Evolutionary conservation across 345 rosid species (phyloP).

Genomic region (Linum usitatissimum): DNA sequence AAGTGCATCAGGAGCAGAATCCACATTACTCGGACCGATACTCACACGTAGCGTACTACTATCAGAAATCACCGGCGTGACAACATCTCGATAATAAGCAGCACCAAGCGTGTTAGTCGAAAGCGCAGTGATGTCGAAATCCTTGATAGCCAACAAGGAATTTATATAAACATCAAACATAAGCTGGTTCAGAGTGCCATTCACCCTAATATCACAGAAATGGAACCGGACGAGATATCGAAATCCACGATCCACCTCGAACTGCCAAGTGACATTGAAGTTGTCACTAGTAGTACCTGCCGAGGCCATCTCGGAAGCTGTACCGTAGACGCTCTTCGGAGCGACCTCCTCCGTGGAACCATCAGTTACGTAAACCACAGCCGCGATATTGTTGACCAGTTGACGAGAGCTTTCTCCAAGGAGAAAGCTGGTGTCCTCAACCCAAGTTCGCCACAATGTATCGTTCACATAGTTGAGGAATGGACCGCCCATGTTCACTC

Average conservation of each 20-base stretch:
- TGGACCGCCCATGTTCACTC: slow-evolving; percentile 91
- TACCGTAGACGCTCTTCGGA: slow-evolving; percentile 64
- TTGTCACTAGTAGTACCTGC: slow-evolving; percentile 30
- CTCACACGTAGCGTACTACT: slow-evolving; percentile 42
- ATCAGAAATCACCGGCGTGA: slow-evolving; percentile 23
- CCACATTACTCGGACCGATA: slow-evolving; percentile 16
- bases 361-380: slow-evolving; percentile 41
- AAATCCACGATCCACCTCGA: slow-evolving; percentile 49
- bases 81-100: slow-evolving; percentile 43
- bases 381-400: slow-evolving; percentile 26
- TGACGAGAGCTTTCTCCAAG: slow-evolving; percentile 27
- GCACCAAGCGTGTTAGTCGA: slow-evolving; percentile 26
- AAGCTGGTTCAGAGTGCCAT: slow-evolving; percentile 32
- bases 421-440: slow-evolving; percentile 43
- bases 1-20: slow-evolving; percentile 38
- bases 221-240: slow-evolving; percentile 73
- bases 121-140: slow-evolving; percentile 43
- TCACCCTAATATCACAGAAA: slow-evolving; percentile 68
- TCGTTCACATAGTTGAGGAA: slow-evolving; percentile 41
- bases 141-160: slow-evolving; percentile 27
- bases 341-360: slow-evolving; percentile 45
- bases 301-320: slow-evolving; percentile 54
- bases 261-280: slow-evolving; percentile 80
- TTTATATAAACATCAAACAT: slow-evolving; percentile 68
- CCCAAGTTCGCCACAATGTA: slow-evolving; percentile 75